Conservation (phyloP, 257 asterid species). For the Petrea volubilis region DNA sequence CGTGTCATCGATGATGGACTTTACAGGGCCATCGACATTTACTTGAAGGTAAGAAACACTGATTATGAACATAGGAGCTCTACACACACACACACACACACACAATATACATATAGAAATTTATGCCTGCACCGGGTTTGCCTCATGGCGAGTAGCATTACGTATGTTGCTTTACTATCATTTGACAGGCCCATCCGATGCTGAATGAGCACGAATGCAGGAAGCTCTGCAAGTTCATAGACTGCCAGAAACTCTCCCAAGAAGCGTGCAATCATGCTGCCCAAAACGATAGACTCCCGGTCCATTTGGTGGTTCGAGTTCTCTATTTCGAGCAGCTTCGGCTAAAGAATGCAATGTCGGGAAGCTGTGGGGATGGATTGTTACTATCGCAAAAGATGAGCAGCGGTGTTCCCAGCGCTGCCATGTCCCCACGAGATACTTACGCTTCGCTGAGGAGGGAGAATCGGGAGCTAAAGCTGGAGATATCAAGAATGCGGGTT, state of each 20-base stretch:
- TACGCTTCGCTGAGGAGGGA: constrained; percentile 67
- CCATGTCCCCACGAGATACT: constrained; percentile 60
- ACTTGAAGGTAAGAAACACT: constrained; percentile 50
- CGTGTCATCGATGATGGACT: constrained; percentile 68
- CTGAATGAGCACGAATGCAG: constrained; percentile 53
- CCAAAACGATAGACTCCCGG: constrained; percentile 63
- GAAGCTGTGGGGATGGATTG: constrained; percentile 48
- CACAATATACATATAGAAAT: neutral
- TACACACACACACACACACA: too few relatives aligned
- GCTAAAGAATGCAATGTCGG: constrained; percentile 47
- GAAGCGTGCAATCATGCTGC: constrained; percentile 78
- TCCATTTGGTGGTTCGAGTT: constrained; percentile 55
- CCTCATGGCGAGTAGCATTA: neutral
- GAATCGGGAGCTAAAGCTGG: constrained; percentile 64
- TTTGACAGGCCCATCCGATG: constrained; percentile 50
- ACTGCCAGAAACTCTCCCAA: constrained; percentile 66
- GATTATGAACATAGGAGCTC: neutral
- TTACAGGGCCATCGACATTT: constrained; percentile 68
- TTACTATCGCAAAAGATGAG: constrained; percentile 49
- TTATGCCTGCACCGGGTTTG: neutral
- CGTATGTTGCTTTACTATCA: neutral
- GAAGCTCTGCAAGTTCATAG: constrained; percentile 60
- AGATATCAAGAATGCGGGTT: constrained; percentile 66
- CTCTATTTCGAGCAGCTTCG: constrained; percentile 62
- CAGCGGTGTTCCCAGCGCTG: constrained; percentile 59